These are phyloP conservation scores for Pezicula rhizophila DNA, from an alignment of 2,329 filamentous ascomycete species.

Conservation along the genomic window DNA sequence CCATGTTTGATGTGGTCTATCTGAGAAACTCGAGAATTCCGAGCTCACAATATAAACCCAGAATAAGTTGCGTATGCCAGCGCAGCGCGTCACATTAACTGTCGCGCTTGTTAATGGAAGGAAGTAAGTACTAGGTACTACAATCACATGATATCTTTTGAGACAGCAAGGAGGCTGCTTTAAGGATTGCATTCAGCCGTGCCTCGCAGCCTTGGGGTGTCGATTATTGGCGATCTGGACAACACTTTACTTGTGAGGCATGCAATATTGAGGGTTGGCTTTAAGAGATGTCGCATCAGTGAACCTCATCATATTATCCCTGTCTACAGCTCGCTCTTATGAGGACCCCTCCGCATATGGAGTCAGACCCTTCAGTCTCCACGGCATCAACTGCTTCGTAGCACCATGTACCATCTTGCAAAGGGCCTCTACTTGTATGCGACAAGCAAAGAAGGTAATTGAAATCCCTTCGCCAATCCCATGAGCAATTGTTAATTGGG, in stretches of 20 bases:
- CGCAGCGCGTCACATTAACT: neutral
- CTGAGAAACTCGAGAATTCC: no score
- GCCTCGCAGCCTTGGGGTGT: neutral
- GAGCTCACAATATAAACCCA: no score
- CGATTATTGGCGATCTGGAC: neutral
- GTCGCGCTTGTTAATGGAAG: slow-evolving; percentile 1
- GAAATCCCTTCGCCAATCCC: neutral
- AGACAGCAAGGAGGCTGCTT: neutral
- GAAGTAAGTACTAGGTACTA: no score
- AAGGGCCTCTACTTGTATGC: slow-evolving; percentile 93
- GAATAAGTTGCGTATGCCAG: neutral
- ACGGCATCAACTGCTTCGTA: neutral
- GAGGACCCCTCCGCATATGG: slow-evolving; percentile 1
- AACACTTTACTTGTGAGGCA: no score
- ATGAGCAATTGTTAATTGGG: neutral
- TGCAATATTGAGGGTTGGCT: neutral
- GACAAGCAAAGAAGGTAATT: slow-evolving; percentile 86
- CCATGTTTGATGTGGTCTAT: slow-evolving; percentile 4
- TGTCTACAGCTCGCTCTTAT: slow-evolving; percentile 2
- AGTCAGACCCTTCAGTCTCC: slow-evolving; percentile 3
- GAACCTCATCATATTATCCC: neutral
- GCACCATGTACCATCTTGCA: slow-evolving; percentile 83
- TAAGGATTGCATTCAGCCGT: neutral
- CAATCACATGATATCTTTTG: neutral
- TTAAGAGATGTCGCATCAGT: neutral